Evolutionary conservation across 805 yeast species (phyloP), one percentile per base, ranked within the genome.

Genomic region (Myxozyma monticola): DNA sequence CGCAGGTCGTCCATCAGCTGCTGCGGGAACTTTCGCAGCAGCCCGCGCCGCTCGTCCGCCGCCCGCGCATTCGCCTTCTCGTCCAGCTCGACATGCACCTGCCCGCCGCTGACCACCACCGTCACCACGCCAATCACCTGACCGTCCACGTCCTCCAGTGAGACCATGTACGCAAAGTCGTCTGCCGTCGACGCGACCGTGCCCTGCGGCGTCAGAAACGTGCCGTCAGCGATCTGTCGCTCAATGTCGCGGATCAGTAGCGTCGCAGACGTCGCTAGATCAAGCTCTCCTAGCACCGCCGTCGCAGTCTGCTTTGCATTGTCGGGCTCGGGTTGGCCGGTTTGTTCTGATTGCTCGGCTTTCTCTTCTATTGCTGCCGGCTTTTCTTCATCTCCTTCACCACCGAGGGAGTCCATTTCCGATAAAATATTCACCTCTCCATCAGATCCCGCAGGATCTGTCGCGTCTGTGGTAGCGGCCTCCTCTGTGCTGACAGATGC

Each of bases 121-220:
- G 47, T 48, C 12, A 52, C 57, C 9, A 45, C 34, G 3, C 57
- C 57, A 40, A 52, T 49, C 1, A 41, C 50, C 22, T 52, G 47
- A 9, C 49, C 57, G 24, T 45, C 28, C 4, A 45, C 28, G 29
- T 45, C 49, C 18, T 52, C 57, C 21, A 52, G 45, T 17, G 57
- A 47, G 17, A 52, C 54, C 20, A 48, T 37, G 26, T 49, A 52
- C 22, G 51, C 26, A 41, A 52, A 52, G 5, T 31, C 37, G 36
- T 52, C 57, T 8, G 34, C 48, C 3, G 15, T 48, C 12, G 57
- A 25, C n/a, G 57, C 57, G 2, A 49, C 45, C 17, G 34, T 33
- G 12, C 57, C 57, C 29, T 44, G 42, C 10, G 57, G 57, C 10
- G 54, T 45, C 20, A 48, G 46, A 12, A 52, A 44, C 22, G 50